Evolutionary conservation across 164 flowering plant genomes (phyloP).

Genomic region (Sextonia rubra): DNA sequence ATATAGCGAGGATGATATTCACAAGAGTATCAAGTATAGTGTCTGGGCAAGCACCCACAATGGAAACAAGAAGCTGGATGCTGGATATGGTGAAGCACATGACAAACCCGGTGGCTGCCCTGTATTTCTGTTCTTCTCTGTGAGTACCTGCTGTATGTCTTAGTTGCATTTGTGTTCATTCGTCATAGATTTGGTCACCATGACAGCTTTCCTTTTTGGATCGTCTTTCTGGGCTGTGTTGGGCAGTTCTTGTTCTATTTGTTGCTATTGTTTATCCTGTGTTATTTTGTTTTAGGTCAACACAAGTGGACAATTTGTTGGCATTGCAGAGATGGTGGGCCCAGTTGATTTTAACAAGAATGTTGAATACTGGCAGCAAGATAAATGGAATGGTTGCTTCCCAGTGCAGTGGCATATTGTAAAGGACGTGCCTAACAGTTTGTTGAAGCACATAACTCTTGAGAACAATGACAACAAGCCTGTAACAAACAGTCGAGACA

Average conservation of each 20-base stretch:
- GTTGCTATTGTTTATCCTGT: not conserved
- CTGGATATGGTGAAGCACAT: constrained; percentile 68
- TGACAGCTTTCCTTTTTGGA: not conserved
- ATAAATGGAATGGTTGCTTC: constrained; percentile 87
- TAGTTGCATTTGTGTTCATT: not conserved
- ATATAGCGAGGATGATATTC: constrained; percentile 94
- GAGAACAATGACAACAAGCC: constrained; percentile 88
- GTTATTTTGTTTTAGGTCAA: constrained; percentile 46
- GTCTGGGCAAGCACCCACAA: constrained; percentile 89
- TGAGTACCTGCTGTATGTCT: constrained; percentile 26
- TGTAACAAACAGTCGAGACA: constrained; percentile 85
- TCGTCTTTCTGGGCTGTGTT: not conserved
- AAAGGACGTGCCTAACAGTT: constrained; percentile 85
- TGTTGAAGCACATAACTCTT: constrained; percentile 72
- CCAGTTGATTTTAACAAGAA: constrained; percentile 77
- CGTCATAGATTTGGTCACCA: not conserved
- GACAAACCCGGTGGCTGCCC: constrained; percentile 62
- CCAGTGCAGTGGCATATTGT: constrained; percentile 87
- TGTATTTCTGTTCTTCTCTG: constrained; percentile 78
- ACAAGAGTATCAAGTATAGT: constrained; percentile 81
- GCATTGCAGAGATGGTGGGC: constrained; percentile 84
- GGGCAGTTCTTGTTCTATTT: not conserved
- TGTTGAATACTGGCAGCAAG: constrained; percentile 88
- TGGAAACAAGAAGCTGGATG: constrained; percentile 86
- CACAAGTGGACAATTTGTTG: constrained; percentile 88